A percentile compares a stretch with the other conserved stretches of the same genome.
Evolutionary conservation across 129 eudicot genomes (phyloP).

Genomic region (Heracleum sosnowskyi): DNA sequence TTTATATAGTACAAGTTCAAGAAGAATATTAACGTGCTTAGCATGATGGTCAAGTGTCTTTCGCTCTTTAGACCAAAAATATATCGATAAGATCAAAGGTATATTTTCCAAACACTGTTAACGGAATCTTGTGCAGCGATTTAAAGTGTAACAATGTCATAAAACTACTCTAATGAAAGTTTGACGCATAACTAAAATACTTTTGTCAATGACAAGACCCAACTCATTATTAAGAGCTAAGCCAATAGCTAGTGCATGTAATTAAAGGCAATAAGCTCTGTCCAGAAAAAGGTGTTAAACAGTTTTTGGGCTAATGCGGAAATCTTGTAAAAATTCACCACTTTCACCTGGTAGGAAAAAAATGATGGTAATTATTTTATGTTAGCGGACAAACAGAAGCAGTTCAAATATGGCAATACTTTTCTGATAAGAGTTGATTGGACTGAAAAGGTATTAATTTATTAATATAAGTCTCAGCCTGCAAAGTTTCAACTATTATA

Average conservation of each 20-base stretch:
- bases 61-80: too few relatives aligned
- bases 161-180: neutral
- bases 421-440: neutral
- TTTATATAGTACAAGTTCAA: neutral
- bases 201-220: slow-evolving; percentile 4
- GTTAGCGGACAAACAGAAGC: neutral
- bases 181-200: neutral
- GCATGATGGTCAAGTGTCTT: neutral
- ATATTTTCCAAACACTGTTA: neutral
- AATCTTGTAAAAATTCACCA: neutral
- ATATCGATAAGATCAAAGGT: too few relatives aligned
- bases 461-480: too few relatives aligned
- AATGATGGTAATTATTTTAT: neutral
- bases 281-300: neutral
- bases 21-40: neutral
- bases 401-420: neutral
- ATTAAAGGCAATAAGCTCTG: neutral
- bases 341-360: neutral
- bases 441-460: neutral
- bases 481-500: too few relatives aligned
- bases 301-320: neutral
- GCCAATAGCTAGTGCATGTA: neutral
- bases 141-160: too few relatives aligned
- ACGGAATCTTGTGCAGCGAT: neutral
- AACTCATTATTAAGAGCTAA: neutral